Base-by-base conservation (phyloP, 208 protist species). In the Leishmania mexicana region DNA sequence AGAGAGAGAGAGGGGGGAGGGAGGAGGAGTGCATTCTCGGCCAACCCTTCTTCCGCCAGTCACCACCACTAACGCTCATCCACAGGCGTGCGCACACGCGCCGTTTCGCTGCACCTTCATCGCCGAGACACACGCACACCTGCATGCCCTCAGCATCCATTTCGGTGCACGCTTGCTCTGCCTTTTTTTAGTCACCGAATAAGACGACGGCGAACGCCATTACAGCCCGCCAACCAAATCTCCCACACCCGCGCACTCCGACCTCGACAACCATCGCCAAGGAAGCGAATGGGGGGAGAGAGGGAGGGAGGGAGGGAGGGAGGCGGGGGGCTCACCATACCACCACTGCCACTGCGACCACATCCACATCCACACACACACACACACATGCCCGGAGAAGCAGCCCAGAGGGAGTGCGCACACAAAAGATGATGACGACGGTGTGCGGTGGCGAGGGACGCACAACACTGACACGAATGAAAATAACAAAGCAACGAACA, bases 311-410 rank as follows among this genome's bases (percentile, higher is more conserved):
- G 54, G 11, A 15, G 28, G 10, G 8, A 40, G 17, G 62, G 62
- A 10, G 31, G 13, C 13, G 31, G 15, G 2, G 2, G 13, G 62
- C 31, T 21, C 62, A 31, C 62, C 62, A 68, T 68, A 42, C 31
- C 19, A 40, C 31, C 4, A 68, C 62, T 35, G 31, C 31, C 10
- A 68, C 31, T 19, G 3, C 62, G 31, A 24, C 31, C 10, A 31
- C 28, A 83, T 68, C 11, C 70, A 1, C 31, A 35, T 0, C 31
- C 31, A 35, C 31, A 35, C 31, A 35, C 31, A 35, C 31, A 35
- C 31, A 35, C 31, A 83, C 76, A 24, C 70, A 11, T 77, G 78
- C 19, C 35, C 83, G 64, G 65, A 75, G 58, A 83, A 53, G 45
- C 70, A 70, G 15, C 10, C 8, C 45, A 42, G 21, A 40, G 21